These are phyloP conservation scores for Alternaria infectoria DNA, from an alignment of 2,329 filamentous ascomycete species.

Conservation along the genomic window DNA sequence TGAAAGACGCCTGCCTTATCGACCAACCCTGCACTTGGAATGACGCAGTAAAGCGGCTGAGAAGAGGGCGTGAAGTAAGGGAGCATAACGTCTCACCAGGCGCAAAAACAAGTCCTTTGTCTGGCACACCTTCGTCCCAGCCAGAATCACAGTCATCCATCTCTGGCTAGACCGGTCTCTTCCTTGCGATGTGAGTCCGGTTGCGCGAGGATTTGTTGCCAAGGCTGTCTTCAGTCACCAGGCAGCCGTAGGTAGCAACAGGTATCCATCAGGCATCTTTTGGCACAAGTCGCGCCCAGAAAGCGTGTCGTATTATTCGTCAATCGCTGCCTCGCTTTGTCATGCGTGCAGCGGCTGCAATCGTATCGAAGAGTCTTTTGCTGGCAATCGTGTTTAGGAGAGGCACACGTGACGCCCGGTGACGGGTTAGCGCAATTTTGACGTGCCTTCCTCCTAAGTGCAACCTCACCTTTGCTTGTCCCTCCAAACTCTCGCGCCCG, in stretches of 20 bases:
- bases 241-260: constrained; percentile 43
- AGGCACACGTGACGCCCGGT: constrained; percentile 25
- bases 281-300: constrained; percentile 6
- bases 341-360: constrained; percentile 1
- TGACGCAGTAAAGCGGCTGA: neutral
- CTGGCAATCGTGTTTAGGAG: neutral
- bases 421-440: constrained; percentile 16
- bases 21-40: neutral
- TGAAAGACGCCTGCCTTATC: neutral
- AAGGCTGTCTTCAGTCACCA: constrained; percentile 23
- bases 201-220: constrained; percentile 14
- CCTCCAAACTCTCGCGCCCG: constrained; percentile 23
- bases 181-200: constrained; percentile 10
- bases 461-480: constrained; percentile 22
- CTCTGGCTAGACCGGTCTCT: constrained; percentile 11
- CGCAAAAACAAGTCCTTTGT: neutral
- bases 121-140: neutral
- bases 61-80: neutral
- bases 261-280: constrained; percentile 28
- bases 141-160: neutral
- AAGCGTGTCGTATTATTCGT: constrained; percentile 14
- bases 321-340: constrained; percentile 19
- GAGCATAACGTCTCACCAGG: neutral
- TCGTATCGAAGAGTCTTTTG: constrained; percentile 4
- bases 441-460: constrained; percentile 20